A percentile compares a stretch with the other conserved stretches of the same genome.
Conservation (phyloP, 306 rosid species). For the Acacia melanoxylon region DNA sequence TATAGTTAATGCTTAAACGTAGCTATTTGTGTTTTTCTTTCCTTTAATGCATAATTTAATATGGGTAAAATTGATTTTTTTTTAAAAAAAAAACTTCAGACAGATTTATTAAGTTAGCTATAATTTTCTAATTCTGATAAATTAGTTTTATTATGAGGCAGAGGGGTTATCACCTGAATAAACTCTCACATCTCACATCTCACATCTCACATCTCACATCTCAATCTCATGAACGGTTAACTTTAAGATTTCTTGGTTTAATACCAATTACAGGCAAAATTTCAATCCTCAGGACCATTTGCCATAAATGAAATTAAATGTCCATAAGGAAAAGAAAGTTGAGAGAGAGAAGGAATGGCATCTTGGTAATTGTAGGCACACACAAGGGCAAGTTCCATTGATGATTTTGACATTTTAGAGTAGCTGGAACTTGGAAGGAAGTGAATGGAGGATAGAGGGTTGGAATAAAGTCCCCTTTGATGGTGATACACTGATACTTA, state of each 20-base stretch:
- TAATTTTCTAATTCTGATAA: no score
- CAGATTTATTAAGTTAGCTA: no score
- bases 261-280: slow-evolving; percentile 39
- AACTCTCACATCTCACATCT: slow-evolving; percentile 29
- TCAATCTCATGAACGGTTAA: slow-evolving; percentile 3
- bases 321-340: slow-evolving; percentile 8
- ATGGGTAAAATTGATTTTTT: no score
- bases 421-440: background rate
- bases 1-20: no score
- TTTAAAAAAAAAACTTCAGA: no score
- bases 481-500: background rate
- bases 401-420: background rate
- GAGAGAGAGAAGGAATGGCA: slow-evolving; percentile 13
- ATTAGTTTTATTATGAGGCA: no score
- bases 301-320: slow-evolving; percentile 45
- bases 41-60: no score
- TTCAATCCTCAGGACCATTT: slow-evolving; percentile 54
- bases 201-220: slow-evolving; percentile 26
- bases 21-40: no score
- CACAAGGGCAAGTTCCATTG: slow-evolving; percentile 7
- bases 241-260: slow-evolving; percentile 43
- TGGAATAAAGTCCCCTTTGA: slow-evolving; percentile 11
- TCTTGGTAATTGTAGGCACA: slow-evolving; percentile 6
- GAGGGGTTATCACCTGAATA: background rate
- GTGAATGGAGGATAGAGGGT: background rate